Base-by-base conservation (phyloP, 2,329 filamentous ascomycete genomes). In the Sclerotinia glacialis region DNA sequence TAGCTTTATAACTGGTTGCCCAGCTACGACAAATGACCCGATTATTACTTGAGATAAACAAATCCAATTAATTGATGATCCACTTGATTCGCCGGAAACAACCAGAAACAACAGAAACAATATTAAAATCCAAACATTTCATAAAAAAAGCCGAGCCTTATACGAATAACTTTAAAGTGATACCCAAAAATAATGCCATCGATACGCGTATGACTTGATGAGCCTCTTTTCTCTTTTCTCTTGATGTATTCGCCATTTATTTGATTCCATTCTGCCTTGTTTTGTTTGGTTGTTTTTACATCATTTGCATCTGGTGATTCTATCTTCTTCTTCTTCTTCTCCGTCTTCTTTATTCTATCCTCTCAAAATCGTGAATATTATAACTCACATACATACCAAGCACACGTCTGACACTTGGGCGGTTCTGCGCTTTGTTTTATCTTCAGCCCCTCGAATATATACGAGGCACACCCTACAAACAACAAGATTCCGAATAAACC, bases 191-290 rank as follows among this genome's bases (percentile, higher is more conserved):
- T 6, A 44, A 64, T 64, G 18, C 61, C 49, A 64, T 64, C 61
- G 60, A 64, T 64, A 23, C 61, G 60, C 60, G 60, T 42, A 54
- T 42, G 50, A 28, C 23, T 28, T 54, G 60, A 63, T 42, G 46
- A 64, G 61, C 61, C 49, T 54, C 49, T 54, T 55, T 55, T 64
- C 11, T 44, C 2, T 55, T 44, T n/a, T n/a, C n/a, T n/a, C n/a
- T n/a, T 34, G 37, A 59, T 18, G 28, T 21, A 21, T 44, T 44
- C 4, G 31, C 18, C 26, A 26, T 42, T 31, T 34, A 9, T 28
- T 37, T 12, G 34, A 5, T 34, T 34, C 6, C 9, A 11, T 37
- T 37, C 37, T 37, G 37, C 37, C 37, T 37, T 2, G 37, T 37
- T 37, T 37, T 37, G 37, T 37, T 37, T 37, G n/a, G n/a, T n/a